Evolutionary conservation across 2,329 filamentous ascomycete genomes (phyloP), one percentile per base, ranked within the genome.

Genomic region (Pseudocercospora fijiensis): DNA sequence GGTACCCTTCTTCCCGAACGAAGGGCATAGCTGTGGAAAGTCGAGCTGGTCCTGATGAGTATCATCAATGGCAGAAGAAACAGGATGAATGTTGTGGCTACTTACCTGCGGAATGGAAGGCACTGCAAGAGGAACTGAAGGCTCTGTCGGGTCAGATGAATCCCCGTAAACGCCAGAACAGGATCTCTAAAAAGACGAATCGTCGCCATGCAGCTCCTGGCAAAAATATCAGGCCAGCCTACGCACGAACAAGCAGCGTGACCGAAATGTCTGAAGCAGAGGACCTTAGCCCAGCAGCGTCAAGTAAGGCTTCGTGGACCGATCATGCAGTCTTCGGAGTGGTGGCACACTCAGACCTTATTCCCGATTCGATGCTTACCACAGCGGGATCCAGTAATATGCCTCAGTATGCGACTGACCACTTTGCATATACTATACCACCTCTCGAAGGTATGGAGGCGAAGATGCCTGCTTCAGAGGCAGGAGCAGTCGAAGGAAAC

Each of bases 141-240:
- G n/a, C n/a, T n/a, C n/a, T n/a, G n/a, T n/a, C n/a, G n/a, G n/a
- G n/a, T n/a, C n/a, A 41, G 16, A 18, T 7, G 16, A 2, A 7
- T 7, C 37, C 2, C 3, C 1, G 2, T 4, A n/a, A 16, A 18
- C 4, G 5, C 5, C 1, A n/a, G 4, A n/a, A 16, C 2, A 7
- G 16, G 33, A 37, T 4, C 6, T n/a, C 33, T 13, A 37, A 5
- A n/a, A 37, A n/a, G 3, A 41, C 37, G 6, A 18, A n/a, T 41
- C 4, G 16, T 8, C 4, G 16, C 3, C 5, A 18, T 41, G 16
- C 16, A 1, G 4, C 16, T 8, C 4, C 37, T 18, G 37, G 37
- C 8, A 11, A 2, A n/a, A 37, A 16, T 37, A 16, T 11, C 7
- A n/a, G 8, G 1, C 6, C 13, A 11, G 6, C 13, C 10, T 3